phyloP scores from a whole-genome alignment of 2,329 filamentous ascomycete genomes.

The Calycina herbarum region DNA sequence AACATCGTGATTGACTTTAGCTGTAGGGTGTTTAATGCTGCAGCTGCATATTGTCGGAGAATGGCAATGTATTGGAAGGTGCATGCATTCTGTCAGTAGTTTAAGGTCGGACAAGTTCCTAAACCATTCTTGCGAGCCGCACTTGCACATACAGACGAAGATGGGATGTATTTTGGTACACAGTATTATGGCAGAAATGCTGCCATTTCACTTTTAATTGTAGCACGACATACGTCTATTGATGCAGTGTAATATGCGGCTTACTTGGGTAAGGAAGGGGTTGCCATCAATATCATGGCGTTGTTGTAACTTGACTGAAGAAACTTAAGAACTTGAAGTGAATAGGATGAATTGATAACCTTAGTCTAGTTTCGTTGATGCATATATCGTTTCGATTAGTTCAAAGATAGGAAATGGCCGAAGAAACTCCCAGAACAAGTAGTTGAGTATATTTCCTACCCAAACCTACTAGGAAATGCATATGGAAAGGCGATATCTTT shows the following conservation, averaged over 20 bases:
- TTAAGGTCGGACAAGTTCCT: neutral
- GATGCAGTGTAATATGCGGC: slow-evolving; percentile 4
- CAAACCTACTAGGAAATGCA: neutral
- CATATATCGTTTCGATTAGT: too few relatives aligned
- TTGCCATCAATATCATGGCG: neutral
- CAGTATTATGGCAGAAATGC: neutral
- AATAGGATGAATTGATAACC: neutral
- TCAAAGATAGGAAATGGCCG: neutral
- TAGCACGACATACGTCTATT: neutral
- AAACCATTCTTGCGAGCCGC: slow-evolving; percentile 2
- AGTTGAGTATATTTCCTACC: neutral
- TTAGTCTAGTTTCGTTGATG: neutral
- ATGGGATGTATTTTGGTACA: neutral
- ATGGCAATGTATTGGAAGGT: neutral
- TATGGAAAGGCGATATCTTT: neutral
- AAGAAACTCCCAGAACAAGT: neutral
- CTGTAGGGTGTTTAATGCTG: neutral
- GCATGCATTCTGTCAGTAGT: neutral
- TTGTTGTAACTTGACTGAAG: neutral
- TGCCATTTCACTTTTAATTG: neutral
- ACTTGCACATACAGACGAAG: neutral
- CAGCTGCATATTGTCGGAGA: neutral
- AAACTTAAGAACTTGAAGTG: neutral
- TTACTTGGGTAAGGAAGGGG: neutral
- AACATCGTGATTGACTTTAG: neutral